Base-by-base conservation (phyloP, 2,329 filamentous ascomycete genomes). In the Scedosporium apiospermum region DNA sequence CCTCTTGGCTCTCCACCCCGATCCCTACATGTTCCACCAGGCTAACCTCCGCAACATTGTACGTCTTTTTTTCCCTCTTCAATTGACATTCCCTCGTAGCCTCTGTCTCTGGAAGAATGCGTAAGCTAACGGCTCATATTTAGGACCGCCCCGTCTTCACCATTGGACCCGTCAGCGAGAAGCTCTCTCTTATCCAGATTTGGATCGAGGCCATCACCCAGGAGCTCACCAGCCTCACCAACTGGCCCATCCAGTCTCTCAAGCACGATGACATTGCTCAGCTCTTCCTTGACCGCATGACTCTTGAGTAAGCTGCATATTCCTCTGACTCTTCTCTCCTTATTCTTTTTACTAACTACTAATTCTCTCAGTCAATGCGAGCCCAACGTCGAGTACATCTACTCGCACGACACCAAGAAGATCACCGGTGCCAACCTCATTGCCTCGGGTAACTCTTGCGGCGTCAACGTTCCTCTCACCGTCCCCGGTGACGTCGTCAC, bases 1-100 rank as follows among this genome's bases (percentile, higher is more conserved):
- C 67, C 73, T 87, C 23, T 76, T 87, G 44, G 79, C 77, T 12
- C 75, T 87, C 5, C 78, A 80, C 65, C 80, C 78, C 65, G 83
- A 84, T 59, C 73, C 77, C 30, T 65, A 80, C 75, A 86, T 86
- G 83, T 85, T 87, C 76, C 85, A 88, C 70, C 84, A 87, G 72
- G 82, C 83, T 63, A 87, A 88, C 68, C 68, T 83, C 64, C 79
- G 83, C 62, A 78, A 80, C 55, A 73, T 6, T 30, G 60, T 62
- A 44, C 57, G 60, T 41, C 23, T 42, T 42, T 21, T 44, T 10
- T 58, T 34, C 41, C 23, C 23, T 23, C 23, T 58, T 9, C 30
- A 34, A 51, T 27, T 16, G 18, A 41, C 18, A 27, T 55, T 3
- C 23, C 14, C 18, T 57, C 2, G 3, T 57, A n/a, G 12, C 21